phyloP scores from a whole-genome alignment of 2,329 filamentous ascomycete species.

The Paradendryphiella salina region DNA sequence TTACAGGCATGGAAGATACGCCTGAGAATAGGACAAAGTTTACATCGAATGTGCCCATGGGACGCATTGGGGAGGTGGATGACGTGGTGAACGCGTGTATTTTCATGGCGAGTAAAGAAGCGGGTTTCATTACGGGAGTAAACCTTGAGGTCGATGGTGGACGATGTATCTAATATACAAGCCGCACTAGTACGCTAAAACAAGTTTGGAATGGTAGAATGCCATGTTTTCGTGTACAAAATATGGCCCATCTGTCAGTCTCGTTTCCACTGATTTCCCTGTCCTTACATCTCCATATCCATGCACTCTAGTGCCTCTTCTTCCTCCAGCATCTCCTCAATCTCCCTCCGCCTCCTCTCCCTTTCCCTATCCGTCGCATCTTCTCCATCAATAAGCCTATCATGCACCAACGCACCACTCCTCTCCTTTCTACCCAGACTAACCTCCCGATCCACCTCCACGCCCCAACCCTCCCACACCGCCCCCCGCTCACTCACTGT shows the following conservation, averaged over 20 bases:
- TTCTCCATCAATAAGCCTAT: slow-evolving; percentile 5
- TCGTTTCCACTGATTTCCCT: too few species aligned
- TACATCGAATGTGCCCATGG: slow-evolving; percentile 61
- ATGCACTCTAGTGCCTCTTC: slow-evolving; percentile 13
- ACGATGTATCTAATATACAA: slow-evolving; percentile 35
- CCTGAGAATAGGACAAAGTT: slow-evolving; percentile 58
- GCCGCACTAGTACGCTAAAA: too few species aligned
- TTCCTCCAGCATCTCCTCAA: slow-evolving; percentile 24
- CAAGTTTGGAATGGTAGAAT: not conserved
- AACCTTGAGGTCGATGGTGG: slow-evolving; percentile 49
- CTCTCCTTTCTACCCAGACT: slow-evolving; percentile 28
- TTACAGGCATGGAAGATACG: slow-evolving; percentile 65
- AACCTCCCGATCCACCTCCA: slow-evolving; percentile 23
- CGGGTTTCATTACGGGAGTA: slow-evolving; percentile 63
- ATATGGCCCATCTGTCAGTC: too few species aligned
- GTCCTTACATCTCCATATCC: not conserved
- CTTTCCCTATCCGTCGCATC: slow-evolving; percentile 7
- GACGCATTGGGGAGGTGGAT: slow-evolving; percentile 62
- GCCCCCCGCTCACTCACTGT: slow-evolving; percentile 25
- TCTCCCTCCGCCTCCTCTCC: slow-evolving; percentile 20
- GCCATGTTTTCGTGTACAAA: not conserved
- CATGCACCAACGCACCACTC: slow-evolving; percentile 12
- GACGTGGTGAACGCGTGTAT: slow-evolving; percentile 62
- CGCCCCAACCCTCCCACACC: slow-evolving; percentile 43
- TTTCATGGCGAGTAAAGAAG: slow-evolving; percentile 62